phyloP scores from a whole-genome alignment of 78 protist species.

The Dictyostelium discoideum region dicty_2.7 NC_007088.5:8015501-8016000 shows the following conservation, averaged over 20 bases:
- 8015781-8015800: background rate
- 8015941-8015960: background rate
- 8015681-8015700: background rate
- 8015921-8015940: background rate
- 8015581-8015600: too few relatives aligned
- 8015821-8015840: background rate
- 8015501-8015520: too few relatives aligned
- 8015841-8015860: background rate
- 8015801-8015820: background rate
- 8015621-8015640: too few relatives aligned
- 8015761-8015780: background rate
- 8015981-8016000: background rate
- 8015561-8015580: too few relatives aligned
- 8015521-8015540: too few relatives aligned
- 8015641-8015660: too few relatives aligned
- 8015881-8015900: conserved; percentile 4
- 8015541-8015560: too few relatives aligned
- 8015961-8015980: background rate
- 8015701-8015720: background rate
- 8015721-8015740: background rate
- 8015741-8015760: conserved; percentile 8
- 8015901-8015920: background rate
- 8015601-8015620: too few relatives aligned
- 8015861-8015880: conserved; percentile 8
- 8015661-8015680: background rate